Evolutionary conservation across 768 basidiomycete genomes (phyloP).

Genomic region (Lyophyllum shimeji): DNA sequence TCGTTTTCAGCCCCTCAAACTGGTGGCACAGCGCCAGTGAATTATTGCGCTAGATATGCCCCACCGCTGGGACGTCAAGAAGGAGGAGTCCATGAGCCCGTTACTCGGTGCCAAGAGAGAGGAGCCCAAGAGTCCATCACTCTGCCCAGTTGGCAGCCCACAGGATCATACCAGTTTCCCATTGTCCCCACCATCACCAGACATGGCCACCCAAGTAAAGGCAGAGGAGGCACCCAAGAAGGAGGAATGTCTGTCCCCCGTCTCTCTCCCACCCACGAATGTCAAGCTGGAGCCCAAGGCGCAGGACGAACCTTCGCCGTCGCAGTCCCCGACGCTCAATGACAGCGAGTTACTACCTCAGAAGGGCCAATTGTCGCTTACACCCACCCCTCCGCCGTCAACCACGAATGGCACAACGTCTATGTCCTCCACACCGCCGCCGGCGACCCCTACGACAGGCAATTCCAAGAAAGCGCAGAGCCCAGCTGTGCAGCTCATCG

Average conservation of each 20-base stretch:
- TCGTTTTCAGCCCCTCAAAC: conserved; percentile 1
- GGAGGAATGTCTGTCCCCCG: conserved; percentile 25
- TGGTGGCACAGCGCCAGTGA: conserved; percentile 7
- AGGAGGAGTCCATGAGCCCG: conserved; percentile 19
- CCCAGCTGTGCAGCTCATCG: conserved; percentile 65
- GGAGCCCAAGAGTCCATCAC: conserved; percentile 22
- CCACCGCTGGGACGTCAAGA: conserved; percentile 10
- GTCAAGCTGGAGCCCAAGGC: conserved; percentile 31
- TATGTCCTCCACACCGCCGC: conserved; percentile 40
- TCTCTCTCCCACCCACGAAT: conserved; percentile 29
- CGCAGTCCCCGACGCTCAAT: conserved; percentile 35
- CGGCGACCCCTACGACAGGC: conserved; percentile 24
- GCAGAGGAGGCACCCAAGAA: conserved; percentile 25
- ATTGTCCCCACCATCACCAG: conserved; percentile 25
- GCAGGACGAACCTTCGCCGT: conserved; percentile 29
- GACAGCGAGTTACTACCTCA: conserved; percentile 30
- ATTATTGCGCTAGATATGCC: conserved; percentile 14
- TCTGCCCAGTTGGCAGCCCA: conserved; percentile 7
- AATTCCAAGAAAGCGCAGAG: conserved; percentile 35
- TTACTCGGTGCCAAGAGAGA: conserved; percentile 18
- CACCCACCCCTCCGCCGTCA: conserved; percentile 32
- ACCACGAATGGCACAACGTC: conserved; percentile 33
- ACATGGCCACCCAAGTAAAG: conserved; percentile 14
- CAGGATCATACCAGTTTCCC: conserved; percentile 15
- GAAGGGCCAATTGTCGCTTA: conserved; percentile 34